Conservation (phyloP, 768 basidiomycete genomes). For the Phlebiopsis gigantea region DNA sequence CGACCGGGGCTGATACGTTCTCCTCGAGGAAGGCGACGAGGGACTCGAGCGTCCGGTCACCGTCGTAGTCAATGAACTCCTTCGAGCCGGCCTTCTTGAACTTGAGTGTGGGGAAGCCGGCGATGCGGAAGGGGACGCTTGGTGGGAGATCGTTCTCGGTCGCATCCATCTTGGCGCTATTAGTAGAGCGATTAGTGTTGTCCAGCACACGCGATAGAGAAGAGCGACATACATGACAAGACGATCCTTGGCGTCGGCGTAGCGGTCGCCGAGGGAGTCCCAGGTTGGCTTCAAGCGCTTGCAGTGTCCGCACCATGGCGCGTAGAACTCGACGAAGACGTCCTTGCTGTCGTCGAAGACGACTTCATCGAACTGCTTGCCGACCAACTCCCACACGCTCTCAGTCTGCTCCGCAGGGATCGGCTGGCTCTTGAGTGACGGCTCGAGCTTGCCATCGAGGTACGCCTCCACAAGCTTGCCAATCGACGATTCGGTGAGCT, state of each 20-base stretch:
- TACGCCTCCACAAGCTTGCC: slow-evolving; percentile 60
- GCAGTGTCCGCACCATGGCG: slow-evolving; percentile 93
- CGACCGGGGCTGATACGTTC: slow-evolving; percentile 71
- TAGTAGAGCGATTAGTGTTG: no score
- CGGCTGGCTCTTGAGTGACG: slow-evolving; percentile 86
- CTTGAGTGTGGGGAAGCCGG: slow-evolving; percentile 93
- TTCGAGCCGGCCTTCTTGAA: slow-evolving; percentile 87
- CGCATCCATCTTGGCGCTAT: slow-evolving; percentile 92
- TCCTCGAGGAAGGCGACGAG: slow-evolving; percentile 80
- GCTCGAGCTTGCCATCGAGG: slow-evolving; percentile 66
- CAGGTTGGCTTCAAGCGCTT: slow-evolving; percentile 94
- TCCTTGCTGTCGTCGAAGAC: slow-evolving; percentile 87
- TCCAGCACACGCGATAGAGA: no score
- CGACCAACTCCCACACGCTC: slow-evolving; percentile 76
- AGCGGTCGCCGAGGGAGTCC: slow-evolving; percentile 88
- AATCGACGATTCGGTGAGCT: slow-evolving; percentile 51
- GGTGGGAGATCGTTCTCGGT: slow-evolving; percentile 94
- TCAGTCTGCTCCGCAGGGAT: slow-evolving; percentile 82
- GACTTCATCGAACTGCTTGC: slow-evolving; percentile 84
- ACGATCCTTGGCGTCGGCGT: slow-evolving; percentile 65
- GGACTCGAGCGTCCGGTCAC: slow-evolving; percentile 85
- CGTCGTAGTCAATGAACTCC: slow-evolving; percentile 91
- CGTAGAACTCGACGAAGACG: slow-evolving; percentile 85
- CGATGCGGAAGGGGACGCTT: slow-evolving; percentile 79
- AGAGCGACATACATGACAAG: slow-evolving; percentile 62